These are phyloP conservation scores for Platanthera guangdongensis DNA, from an alignment of 106 monocot species.

Conservation along the genomic window DNA sequence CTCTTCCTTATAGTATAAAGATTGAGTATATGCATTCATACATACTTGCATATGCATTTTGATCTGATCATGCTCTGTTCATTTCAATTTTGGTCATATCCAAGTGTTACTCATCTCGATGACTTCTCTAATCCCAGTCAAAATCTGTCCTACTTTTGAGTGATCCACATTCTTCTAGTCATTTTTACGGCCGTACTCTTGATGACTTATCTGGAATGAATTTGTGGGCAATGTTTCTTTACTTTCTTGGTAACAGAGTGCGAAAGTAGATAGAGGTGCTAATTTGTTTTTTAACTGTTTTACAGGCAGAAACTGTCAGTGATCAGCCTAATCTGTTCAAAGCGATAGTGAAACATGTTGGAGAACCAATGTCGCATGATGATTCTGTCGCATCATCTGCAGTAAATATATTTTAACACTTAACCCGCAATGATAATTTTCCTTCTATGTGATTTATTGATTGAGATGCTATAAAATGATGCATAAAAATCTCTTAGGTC, in stretches of 20 bases:
- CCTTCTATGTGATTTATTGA: neutral
- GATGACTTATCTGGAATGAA: neutral
- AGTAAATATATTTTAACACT: constrained; percentile 16
- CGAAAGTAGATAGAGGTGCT: neutral
- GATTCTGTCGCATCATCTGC: constrained; percentile 79
- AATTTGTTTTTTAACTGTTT: constrained; percentile 10
- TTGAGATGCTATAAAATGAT: neutral
- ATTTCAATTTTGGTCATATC: no score
- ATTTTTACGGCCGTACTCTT: no score
- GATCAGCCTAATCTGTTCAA: constrained; percentile 57
- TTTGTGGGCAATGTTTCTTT: neutral
- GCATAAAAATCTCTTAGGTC: constrained; percentile 37
- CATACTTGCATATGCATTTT: no score
- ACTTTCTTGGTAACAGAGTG: neutral
- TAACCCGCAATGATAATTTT: neutral
- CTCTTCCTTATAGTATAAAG: no score
- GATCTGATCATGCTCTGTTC: no score
- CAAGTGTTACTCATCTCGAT: no score
- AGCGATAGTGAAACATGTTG: constrained; percentile 41
- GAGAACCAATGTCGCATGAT: constrained; percentile 58
- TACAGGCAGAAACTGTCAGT: constrained; percentile 66
- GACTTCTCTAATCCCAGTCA: no score
- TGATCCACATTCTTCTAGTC: no score
- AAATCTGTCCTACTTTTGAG: no score
- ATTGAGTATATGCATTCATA: no score